Conservation (phyloP, 371 early-diverging fungal species). For the Syncephalastrum contaminatum region DNA sequence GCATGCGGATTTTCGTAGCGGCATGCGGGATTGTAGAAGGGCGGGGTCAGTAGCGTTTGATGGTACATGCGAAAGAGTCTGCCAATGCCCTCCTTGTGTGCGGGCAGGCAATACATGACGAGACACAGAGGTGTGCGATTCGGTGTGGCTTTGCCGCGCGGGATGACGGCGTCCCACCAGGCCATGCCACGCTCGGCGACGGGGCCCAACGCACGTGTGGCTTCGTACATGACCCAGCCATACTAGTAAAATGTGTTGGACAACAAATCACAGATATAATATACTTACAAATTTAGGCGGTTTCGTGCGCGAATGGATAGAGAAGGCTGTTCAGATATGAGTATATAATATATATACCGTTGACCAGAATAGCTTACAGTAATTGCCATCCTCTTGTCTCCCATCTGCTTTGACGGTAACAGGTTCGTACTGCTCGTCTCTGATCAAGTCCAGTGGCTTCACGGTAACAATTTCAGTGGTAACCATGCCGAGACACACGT, state of each 20-base stretch:
- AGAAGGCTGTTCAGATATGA: constrained; percentile 26
- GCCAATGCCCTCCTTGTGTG: constrained; percentile 11
- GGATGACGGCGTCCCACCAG: constrained; percentile 53
- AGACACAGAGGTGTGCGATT: constrained; percentile 37
- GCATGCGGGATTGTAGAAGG: constrained; percentile 37
- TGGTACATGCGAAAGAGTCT: constrained; percentile 17
- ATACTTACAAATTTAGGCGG: constrained; percentile 31
- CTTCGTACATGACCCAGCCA: constrained; percentile 50
- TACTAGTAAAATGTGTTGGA: constrained; percentile 17
- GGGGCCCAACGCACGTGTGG: constrained; percentile 44
- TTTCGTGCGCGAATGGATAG: constrained; percentile 20
- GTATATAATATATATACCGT: neutral
- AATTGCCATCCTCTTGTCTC: constrained; percentile 26
- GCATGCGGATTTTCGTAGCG: constrained; percentile 33
- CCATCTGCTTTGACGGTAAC: constrained; percentile 35
- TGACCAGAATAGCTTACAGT: constrained; percentile 22
- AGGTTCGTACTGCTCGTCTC: constrained; percentile 37
- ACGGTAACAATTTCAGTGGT: constrained; percentile 41
- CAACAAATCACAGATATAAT: neutral
- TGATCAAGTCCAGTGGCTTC: constrained; percentile 23
- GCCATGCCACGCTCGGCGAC: constrained; percentile 31
- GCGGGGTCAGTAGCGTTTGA: constrained; percentile 27
- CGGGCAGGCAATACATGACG: constrained; percentile 38
- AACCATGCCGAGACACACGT: constrained; percentile 46
- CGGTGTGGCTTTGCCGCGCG: constrained; percentile 30